A percentile compares a stretch with the other conserved stretches of the same genome.
Conservation (phyloP, 345 rosid genomes). For the Salix brachista region DNA sequence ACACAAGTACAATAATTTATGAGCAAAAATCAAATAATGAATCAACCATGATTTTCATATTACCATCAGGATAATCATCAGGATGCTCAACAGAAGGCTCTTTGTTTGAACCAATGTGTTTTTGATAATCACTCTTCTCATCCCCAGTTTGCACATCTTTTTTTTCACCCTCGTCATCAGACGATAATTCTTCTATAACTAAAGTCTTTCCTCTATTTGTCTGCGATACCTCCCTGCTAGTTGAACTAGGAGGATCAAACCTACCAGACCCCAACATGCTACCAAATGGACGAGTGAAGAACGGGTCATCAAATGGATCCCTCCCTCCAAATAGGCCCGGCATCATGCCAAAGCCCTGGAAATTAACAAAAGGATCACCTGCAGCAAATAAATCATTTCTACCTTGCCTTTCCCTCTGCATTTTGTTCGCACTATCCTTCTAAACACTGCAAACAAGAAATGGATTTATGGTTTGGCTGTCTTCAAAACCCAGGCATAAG, state of each 20-base stretch:
- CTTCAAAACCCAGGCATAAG: neutral
- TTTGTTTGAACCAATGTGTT: constrained; percentile 19
- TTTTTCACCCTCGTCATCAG: constrained; percentile 47
- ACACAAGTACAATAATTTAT: neutral
- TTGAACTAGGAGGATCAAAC: constrained; percentile 20
- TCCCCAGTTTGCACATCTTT: constrained; percentile 3
- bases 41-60: neutral
- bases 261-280: constrained; percentile 28
- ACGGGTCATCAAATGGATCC: constrained; percentile 75
- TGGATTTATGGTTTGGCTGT: neutral
- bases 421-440: neutral
- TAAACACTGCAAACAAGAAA: neutral
- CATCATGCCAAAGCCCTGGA: constrained; percentile 34
- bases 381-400: constrained; percentile 26
- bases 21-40: neutral
- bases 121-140: constrained; percentile 12
- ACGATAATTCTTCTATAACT: constrained; percentile 59
- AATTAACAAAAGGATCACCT: constrained; percentile 40
- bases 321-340: constrained; percentile 53
- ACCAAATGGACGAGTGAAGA: constrained; percentile 57
- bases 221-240: constrained; percentile 15
- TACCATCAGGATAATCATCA: constrained; percentile 60
- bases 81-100: constrained; percentile 70
- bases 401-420: constrained; percentile 52
- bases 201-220: constrained; percentile 30